Conservation (phyloP, 352 stramenopile species). For the Thalassiosira hispida region DNA sequence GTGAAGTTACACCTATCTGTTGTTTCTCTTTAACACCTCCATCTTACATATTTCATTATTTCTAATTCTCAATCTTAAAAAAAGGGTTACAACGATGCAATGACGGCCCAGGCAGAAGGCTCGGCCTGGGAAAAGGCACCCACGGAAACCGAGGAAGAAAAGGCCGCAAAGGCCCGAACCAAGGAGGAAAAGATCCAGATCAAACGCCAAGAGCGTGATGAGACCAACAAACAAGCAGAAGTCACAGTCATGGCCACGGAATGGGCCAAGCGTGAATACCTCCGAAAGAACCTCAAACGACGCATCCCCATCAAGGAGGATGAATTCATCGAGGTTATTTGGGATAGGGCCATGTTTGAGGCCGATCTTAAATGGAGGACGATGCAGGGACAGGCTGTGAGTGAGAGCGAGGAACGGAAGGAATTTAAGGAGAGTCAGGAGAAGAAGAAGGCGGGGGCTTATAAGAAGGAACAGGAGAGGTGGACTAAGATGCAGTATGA, state of each 20-base stretch:
- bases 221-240: slow-evolving; percentile 45
- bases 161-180: slow-evolving; percentile 25
- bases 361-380: slow-evolving; percentile 43
- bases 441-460: slow-evolving; percentile 42
- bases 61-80: neutral
- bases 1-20: slow-evolving; percentile 17
- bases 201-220: slow-evolving; percentile 28
- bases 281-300: slow-evolving; percentile 38
- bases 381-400: slow-evolving; percentile 39
- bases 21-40: neutral
- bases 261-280: slow-evolving; percentile 51
- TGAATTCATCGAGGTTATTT: slow-evolving; percentile 67
- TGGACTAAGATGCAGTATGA: slow-evolving; percentile 26
- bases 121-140: slow-evolving; percentile 28
- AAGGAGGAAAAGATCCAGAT: slow-evolving; percentile 42
- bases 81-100: slow-evolving; percentile 48
- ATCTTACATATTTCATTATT: neutral
- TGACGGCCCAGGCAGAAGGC: slow-evolving; percentile 12
- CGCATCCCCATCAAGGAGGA: slow-evolving; percentile 43
- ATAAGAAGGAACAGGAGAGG: slow-evolving; percentile 34
- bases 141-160: slow-evolving; percentile 43
- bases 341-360: slow-evolving; percentile 68
- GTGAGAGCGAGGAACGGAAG: slow-evolving; percentile 35
- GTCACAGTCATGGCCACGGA: slow-evolving; percentile 41
- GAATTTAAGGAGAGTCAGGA: slow-evolving; percentile 48